Evolutionary conservation across 331 rosid genomes (phyloP), one percentile per base, ranked within the genome.

Genomic region (Prunus yedoensis): DNA sequence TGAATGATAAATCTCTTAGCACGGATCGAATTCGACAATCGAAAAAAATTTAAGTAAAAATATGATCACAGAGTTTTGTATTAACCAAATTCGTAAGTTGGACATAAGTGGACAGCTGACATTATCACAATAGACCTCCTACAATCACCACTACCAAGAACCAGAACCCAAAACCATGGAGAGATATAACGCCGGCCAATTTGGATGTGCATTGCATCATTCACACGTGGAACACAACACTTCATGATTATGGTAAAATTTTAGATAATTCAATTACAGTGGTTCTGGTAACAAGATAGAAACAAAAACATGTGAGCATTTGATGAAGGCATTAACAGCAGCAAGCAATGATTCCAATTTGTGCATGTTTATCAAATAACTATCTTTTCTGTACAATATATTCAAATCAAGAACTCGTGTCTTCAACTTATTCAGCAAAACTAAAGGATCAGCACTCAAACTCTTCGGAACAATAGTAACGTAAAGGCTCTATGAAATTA

Each of bases 381-480:
- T 4, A n/a, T 18, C 25, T 43, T 58, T 60, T 27, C 68, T 73
- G 77, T 73, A 59, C 68, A 72, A 59, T 4, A 57, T 71, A 15
- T 2, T 58, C 64, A 56, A 41, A 5, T 27, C 69, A 25, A 23
- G 47, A 73, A 27, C 28, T 3, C 2, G 10, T 43, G 56, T 23
- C 6, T 45, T 58, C 27, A 58, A 16, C 45, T 25, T 45, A 14
- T 46, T 58, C 15, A 60, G 58, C 50, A 73, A 73, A 59, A 73
- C 38, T 56, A 16, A 53, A 32, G 38, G 14, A 9, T 45, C 47
- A 14, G 15, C 53, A 71, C 41, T 15, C 3, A 46, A 53, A 54
- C 66, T 13, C 53, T 71, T 21, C 41, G 2, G n/a, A 73, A 45
- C 59, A 50, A 58, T 10, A 8, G 27, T 27, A 10, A 25, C 14